Conservation (phyloP, 306 rosid species). For the Corylus americana region DNA sequence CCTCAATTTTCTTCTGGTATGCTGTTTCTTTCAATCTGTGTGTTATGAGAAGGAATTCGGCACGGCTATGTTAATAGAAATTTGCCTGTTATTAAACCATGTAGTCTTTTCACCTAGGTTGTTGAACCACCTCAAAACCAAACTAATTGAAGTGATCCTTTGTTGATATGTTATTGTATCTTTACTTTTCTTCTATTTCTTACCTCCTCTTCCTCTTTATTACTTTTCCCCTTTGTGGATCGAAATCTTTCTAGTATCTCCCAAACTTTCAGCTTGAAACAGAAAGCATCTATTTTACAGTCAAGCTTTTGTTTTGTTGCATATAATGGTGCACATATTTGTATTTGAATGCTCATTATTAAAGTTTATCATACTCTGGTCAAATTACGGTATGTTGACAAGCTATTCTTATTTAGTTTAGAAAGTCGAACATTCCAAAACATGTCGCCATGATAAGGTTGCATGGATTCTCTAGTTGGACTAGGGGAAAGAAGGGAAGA, state of each 20-base stretch:
- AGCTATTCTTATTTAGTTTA: too few species aligned
- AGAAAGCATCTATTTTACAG: too few species aligned
- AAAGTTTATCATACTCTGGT: neutral
- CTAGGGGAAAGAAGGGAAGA: too few species aligned
- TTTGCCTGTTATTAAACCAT: neutral
- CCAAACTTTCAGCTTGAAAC: neutral
- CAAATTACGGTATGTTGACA: neutral
- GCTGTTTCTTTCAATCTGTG: neutral
- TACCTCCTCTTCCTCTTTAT: neutral
- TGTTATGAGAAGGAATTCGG: neutral
- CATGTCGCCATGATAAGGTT: too few species aligned
- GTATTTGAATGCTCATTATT: neutral
- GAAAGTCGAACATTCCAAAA: too few species aligned
- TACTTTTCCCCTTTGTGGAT: neutral
- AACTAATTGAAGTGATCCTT: neutral
- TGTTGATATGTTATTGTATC: neutral
- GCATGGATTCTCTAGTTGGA: too few species aligned
- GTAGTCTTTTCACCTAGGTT: neutral
- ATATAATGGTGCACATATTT: neutral
- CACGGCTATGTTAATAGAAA: neutral
- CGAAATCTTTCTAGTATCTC: neutral
- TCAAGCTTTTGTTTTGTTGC: too few species aligned
- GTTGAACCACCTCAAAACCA: neutral
- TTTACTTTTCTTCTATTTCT: neutral
- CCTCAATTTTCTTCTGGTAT: neutral